Evolutionary conservation across 2,329 filamentous ascomycete species (phyloP).

Genomic region (Colletotrichum neosansevieriae): DNA sequence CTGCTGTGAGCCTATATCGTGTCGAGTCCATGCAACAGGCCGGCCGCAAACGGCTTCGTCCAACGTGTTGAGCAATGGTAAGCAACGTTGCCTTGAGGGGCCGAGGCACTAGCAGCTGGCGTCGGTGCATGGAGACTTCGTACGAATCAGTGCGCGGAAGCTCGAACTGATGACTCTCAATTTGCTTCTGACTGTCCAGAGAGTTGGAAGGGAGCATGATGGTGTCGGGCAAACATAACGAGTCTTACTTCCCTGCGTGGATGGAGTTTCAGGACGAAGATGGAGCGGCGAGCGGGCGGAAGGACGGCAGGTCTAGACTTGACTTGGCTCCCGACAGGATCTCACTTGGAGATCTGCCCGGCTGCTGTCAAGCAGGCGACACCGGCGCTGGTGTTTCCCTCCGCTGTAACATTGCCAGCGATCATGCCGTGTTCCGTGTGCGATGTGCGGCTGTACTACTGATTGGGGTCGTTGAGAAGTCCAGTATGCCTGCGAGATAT

Average conservation of each 20-base stretch:
- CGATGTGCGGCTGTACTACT: not conserved
- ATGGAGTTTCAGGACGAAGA: conserved; percentile 26
- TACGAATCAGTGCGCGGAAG: not conserved
- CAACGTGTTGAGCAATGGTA: conserved; percentile 6
- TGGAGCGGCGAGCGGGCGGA: not conserved
- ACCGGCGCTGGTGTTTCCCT: not conserved
- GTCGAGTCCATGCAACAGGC: conserved; percentile 25
- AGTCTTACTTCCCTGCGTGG: conserved; percentile 27
- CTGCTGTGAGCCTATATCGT: not conserved
- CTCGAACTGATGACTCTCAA: conserved; percentile 9
- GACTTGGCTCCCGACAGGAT: conserved; percentile 17
- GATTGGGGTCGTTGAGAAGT: not conserved
- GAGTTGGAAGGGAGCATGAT: conserved; percentile 29
- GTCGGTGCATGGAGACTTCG: conserved; percentile 5
- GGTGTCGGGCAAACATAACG: conserved; percentile 16
- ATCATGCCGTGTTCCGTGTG: conserved; percentile 14
- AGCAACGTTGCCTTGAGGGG: conserved; percentile 16
- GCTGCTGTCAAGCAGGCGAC: not conserved
- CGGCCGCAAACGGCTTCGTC: conserved; percentile 19
- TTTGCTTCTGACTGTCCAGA: conserved; percentile 14
- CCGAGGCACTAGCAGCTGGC: not conserved
- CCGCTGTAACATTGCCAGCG: conserved; percentile 13
- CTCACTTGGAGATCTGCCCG: not conserved
- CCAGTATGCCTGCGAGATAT: conserved; percentile 4
- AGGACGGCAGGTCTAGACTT: conserved; percentile 16